Base-by-base conservation (phyloP, 768 basidiomycete genomes). In the Gymnopilus junonius region DNA sequence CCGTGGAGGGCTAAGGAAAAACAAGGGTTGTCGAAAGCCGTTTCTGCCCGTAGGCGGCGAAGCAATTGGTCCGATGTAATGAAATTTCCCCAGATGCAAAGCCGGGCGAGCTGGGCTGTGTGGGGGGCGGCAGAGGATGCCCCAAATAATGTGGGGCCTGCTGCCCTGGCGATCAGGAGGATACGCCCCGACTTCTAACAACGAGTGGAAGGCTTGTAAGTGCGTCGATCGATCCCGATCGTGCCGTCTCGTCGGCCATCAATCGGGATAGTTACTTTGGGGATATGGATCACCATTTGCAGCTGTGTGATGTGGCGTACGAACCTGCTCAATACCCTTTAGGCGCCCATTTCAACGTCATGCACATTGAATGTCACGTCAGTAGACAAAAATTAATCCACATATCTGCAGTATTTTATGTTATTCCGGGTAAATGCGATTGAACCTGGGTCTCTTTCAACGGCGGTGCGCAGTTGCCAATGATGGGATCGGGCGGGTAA, bases 161-260 rank as follows among this genome's bases (percentile, higher is more conserved):
- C 48, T 32, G 29, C 48, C 48, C 48, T 51, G 48, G 48, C 48
- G 48, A 51, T 51, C 48, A 29, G 27, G 48, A 32, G 48, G 21
- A n/a, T 3, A 42, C 10, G 17, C 40, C 8, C 40, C 11, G 10
- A 27, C 8, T 15, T 45, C 21, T 6, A 12, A 46, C 45, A 29
- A 51, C 29, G 3, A 15, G n/a, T 32, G 48, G 48, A 51, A 29
- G 48, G 29, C 48, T 3, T 31, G 48, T 29, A 51, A 51, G n/a
- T 51, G 48, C 48, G 48, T 32, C 48, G 48, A 51, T 51, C 48
- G 48, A 51, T 51, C 48, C 27, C 31, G 29, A 51, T 51, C 29
- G 27, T 31, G 48, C 48, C 48, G 48, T 10, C 7, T 29, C 27
- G 8, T 23, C 48, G 48, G 48, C 48, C 48, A 51, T 51, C 48